These are phyloP conservation scores for Cucurbita maxima DNA, from an alignment of 306 rosid species.

Conservation along the genomic window DNA sequence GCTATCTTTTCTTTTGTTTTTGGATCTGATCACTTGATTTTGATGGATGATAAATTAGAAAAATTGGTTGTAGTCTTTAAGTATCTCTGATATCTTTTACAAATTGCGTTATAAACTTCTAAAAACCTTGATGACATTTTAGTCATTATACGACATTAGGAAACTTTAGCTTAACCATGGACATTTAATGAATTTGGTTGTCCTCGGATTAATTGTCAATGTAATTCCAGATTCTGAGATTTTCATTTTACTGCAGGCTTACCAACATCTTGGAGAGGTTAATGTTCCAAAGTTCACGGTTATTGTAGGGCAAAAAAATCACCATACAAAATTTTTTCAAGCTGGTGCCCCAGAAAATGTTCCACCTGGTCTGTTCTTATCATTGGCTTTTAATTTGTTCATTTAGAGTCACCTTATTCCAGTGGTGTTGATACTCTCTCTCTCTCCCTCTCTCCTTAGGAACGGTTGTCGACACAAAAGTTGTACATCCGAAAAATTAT, in stretches of 20 bases:
- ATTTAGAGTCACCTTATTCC: background rate
- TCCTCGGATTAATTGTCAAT: background rate
- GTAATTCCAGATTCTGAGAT: background rate
- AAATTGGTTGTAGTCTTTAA: background rate
- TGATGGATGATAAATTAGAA: background rate
- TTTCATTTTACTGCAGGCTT: constrained; percentile 41
- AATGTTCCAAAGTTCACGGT: constrained; percentile 66
- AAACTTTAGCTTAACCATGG: background rate
- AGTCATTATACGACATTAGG: background rate
- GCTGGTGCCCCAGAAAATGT: constrained; percentile 45
- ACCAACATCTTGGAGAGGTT: constrained; percentile 56
- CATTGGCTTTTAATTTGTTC: background rate
- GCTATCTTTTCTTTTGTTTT: background rate
- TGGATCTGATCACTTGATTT: background rate
- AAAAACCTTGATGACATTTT: background rate
- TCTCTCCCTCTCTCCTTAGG: constrained; percentile 35
- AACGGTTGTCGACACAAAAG: constrained; percentile 68
- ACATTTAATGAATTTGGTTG: constrained; percentile 2
- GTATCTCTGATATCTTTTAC: background rate
- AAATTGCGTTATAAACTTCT: background rate
- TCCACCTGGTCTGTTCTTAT: constrained; percentile 58
- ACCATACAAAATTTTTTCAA: constrained; percentile 63
- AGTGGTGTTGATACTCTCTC: constrained; percentile 3
- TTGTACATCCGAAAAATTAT: constrained; percentile 61
- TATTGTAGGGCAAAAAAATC: constrained; percentile 78